These are phyloP conservation scores for Oryza rufipogon DNA, from an alignment of 176 grass and related monocot genomes.

Conservation along the genomic window DNA sequence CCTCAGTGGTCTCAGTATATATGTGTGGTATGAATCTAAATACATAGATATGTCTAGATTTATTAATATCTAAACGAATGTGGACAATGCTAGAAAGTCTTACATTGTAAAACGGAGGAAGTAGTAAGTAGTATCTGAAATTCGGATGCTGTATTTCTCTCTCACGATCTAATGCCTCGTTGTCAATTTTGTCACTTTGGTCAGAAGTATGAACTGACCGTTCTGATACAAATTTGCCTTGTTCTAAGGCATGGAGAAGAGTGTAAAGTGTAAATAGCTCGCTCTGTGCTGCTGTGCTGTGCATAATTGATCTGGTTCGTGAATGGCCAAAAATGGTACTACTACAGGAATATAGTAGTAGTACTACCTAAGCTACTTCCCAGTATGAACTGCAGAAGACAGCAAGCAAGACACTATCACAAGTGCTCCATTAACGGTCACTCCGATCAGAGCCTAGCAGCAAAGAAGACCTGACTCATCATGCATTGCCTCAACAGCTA, in stretches of 20 bases:
- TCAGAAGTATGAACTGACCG: background rate
- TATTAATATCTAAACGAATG: too few species aligned
- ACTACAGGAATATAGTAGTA: too few species aligned
- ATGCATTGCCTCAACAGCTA: background rate
- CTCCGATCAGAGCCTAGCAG: background rate
- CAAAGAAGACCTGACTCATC: background rate
- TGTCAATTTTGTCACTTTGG: background rate
- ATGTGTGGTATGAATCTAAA: slow-evolving; percentile 21
- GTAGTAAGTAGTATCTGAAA: background rate
- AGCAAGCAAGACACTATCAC: background rate
- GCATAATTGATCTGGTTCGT: background rate
- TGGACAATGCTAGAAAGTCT: too few species aligned
- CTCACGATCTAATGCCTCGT: background rate
- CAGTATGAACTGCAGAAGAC: background rate
- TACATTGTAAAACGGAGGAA: too few species aligned
- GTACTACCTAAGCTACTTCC: background rate
- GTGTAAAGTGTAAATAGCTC: too few species aligned
- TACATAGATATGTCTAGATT: too few species aligned
- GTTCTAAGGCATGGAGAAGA: too few species aligned
- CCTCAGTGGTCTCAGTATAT: slow-evolving; percentile 35
- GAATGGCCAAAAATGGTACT: background rate
- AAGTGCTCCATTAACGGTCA: background rate
- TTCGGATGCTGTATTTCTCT: slow-evolving; percentile 10
- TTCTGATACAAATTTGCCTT: too few species aligned
- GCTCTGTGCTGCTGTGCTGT: too few species aligned